Percentiles rank a stretch among this genome's conserved stretches.
Conservation (phyloP, 768 basidiomycete genomes). For the Termitomyces titanicus region DNA sequence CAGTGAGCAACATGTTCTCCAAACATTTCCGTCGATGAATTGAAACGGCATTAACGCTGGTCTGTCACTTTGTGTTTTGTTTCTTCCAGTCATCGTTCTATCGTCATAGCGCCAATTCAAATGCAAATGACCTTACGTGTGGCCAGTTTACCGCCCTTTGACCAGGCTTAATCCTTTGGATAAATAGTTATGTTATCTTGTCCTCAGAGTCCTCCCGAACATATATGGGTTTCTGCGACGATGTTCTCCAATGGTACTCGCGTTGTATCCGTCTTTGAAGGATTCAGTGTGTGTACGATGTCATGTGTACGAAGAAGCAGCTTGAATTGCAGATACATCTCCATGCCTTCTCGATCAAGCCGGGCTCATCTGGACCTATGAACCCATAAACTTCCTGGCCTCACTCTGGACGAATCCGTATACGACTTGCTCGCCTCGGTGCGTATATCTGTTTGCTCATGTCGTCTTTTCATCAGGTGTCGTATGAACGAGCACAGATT, state of each 20-base stretch:
- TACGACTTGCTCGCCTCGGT: background rate
- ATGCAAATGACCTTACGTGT: background rate
- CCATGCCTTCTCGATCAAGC: background rate
- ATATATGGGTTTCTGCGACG: slow-evolving; percentile 2
- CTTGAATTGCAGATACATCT: background rate
- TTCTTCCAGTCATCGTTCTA: background rate
- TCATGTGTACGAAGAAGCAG: slow-evolving; percentile 1
- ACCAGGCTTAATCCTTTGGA: background rate
- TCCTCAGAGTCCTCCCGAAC: background rate
- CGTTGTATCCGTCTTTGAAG: background rate
- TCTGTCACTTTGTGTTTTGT: background rate
- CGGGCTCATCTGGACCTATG: slow-evolving; percentile 4
- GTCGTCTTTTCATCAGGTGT: background rate
- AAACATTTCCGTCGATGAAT: background rate
- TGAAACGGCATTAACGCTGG: background rate
- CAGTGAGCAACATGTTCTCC: background rate
- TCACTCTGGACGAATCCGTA: background rate
- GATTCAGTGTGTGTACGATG: background rate
- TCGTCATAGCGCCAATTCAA: background rate
- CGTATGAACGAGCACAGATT: background rate
- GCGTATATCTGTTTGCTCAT: background rate
- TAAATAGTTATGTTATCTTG: background rate
- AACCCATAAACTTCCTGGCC: background rate
- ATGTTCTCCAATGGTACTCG: background rate
- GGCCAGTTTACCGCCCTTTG: background rate